These are phyloP conservation scores for Rosa persica DNA, from an alignment of 306 rosid species.

Conservation along the genomic window DNA sequence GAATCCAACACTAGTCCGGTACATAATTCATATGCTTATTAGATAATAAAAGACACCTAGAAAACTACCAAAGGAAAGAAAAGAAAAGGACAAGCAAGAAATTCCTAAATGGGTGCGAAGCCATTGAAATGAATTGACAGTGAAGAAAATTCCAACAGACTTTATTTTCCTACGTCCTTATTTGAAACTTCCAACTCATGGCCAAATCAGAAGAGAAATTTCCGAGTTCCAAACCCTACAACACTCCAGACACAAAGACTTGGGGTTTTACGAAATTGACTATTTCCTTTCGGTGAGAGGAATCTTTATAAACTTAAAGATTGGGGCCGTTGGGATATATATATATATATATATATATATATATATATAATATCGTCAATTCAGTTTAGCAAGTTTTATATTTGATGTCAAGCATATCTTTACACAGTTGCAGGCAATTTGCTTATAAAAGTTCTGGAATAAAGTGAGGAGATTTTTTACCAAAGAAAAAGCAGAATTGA, in stretches of 20 bases:
- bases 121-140: not conserved
- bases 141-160: not conserved
- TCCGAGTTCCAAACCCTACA: not conserved
- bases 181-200: constrained; percentile 5
- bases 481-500: not conserved
- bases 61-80: not conserved
- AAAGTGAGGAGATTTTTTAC: not conserved
- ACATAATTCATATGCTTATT: not conserved
- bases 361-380: not conserved
- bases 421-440: not conserved
- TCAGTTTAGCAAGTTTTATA: not conserved
- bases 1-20: too few relatives aligned
- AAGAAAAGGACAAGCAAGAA: not conserved
- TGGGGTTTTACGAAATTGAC: not conserved
- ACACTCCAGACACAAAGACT: not conserved
- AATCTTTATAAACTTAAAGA: not conserved
- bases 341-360: too few relatives aligned
- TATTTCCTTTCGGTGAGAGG: not conserved
- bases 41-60: not conserved
- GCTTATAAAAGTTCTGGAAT: not conserved
- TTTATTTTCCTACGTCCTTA: not conserved
- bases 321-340: not conserved
- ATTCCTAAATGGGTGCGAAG: not conserved
- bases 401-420: not conserved
- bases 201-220: not conserved